Evolutionary conservation across 2,329 filamentous ascomycete genomes (phyloP).

Genomic region (Talaromyces atroroseus): DNA sequence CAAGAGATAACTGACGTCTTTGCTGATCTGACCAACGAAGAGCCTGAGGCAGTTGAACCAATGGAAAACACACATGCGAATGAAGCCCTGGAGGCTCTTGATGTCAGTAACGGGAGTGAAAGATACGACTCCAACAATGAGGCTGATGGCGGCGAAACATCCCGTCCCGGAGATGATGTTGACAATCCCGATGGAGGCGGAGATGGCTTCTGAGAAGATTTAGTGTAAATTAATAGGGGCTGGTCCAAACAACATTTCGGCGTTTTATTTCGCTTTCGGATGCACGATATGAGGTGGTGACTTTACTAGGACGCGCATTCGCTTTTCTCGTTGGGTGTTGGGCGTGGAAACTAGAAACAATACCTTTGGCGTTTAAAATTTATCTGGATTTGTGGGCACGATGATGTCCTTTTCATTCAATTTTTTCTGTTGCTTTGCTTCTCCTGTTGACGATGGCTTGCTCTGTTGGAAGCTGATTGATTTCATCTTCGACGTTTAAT

Average conservation of each 20-base stretch:
- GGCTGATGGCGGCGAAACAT: constrained; percentile 17
- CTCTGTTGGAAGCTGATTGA: background rate
- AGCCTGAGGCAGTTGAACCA: constrained; percentile 30
- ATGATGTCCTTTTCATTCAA: background rate
- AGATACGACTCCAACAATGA: constrained; percentile 26
- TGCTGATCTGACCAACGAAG: constrained; percentile 43
- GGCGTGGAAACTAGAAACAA: constrained; percentile 7
- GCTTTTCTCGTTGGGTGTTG: constrained; percentile 4
- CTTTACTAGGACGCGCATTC: background rate
- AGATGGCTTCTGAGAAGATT: constrained; percentile 12
- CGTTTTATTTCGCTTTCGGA: constrained; percentile 3
- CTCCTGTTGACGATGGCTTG: background rate
- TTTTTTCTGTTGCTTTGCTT: background rate
- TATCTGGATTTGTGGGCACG: background rate
- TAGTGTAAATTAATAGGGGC: constrained; percentile 5
- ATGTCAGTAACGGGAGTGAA: constrained; percentile 34
- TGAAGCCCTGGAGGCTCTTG: constrained; percentile 41
- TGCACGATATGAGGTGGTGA: background rate
- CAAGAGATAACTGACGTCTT: constrained; percentile 42
- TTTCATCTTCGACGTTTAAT: background rate
- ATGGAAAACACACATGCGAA: constrained; percentile 44
- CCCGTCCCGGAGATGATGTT: constrained; percentile 3
- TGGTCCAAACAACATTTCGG: background rate
- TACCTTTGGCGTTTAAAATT: constrained; percentile 11
- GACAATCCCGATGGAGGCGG: constrained; percentile 7